Conservation (phyloP, 345 rosid genomes). For the Citrus cavaleriei region DNA sequence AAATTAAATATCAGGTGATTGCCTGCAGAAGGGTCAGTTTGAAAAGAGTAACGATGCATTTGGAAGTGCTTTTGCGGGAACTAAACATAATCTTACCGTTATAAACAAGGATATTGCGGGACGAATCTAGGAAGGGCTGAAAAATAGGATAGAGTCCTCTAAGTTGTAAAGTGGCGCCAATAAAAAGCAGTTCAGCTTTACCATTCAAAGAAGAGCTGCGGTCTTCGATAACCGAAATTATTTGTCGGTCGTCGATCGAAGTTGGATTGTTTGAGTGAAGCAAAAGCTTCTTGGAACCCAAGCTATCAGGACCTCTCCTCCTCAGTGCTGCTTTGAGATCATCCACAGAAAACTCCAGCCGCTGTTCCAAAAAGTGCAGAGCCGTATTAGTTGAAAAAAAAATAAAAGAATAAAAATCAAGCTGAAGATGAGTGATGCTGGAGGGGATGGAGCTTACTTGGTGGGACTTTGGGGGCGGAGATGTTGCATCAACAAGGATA, state of each 20-base stretch:
- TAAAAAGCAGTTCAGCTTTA: constrained; percentile 47
- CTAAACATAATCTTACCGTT: constrained; percentile 41
- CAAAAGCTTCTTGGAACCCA: constrained; percentile 47
- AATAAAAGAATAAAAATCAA: not conserved
- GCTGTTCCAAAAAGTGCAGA: constrained; percentile 13
- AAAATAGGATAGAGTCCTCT: constrained; percentile 52
- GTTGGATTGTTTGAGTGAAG: constrained; percentile 21
- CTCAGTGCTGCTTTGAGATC: constrained; percentile 50
- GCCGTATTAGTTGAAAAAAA: not conserved
- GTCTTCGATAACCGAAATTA: constrained; percentile 26
- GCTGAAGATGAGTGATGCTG: not conserved
- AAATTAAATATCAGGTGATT: no score
- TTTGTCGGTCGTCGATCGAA: constrained; percentile 13
- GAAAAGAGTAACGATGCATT: not conserved
- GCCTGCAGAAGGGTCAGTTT: not conserved
- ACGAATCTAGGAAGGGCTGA: constrained; percentile 68
- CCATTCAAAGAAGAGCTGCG: not conserved
- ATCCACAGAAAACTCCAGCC: constrained; percentile 44
- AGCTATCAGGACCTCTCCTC: constrained; percentile 78
- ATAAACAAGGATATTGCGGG: constrained; percentile 55
- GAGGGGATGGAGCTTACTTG: constrained; percentile 17
- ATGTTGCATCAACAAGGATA: constrained; percentile 12
- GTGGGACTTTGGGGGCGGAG: constrained; percentile 20
- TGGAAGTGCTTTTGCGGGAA: not conserved
- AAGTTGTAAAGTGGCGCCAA: constrained; percentile 81